Evolutionary conservation across 2,329 filamentous ascomycete genomes (phyloP).

Genomic region (Talaromyces sp.): DNA sequence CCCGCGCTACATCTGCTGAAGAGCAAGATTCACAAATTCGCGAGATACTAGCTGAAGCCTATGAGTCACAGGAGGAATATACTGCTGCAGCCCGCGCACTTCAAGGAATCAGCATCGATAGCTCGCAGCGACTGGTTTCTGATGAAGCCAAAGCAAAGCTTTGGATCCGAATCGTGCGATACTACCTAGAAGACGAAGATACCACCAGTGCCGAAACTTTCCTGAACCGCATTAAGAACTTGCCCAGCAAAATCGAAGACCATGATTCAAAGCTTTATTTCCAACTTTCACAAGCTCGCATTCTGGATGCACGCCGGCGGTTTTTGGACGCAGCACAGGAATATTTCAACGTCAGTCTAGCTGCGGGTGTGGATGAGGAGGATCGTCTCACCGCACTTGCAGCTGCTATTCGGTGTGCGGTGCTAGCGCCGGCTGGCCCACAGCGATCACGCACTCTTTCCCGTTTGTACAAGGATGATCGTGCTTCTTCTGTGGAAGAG

Average conservation of each 20-base stretch:
- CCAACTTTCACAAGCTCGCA: constrained; percentile 86
- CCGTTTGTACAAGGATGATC: constrained; percentile 90
- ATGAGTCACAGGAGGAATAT: constrained; percentile 82
- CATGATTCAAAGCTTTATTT: constrained; percentile 79
- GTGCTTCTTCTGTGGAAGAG: constrained; percentile 73
- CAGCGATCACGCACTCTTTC: constrained; percentile 77
- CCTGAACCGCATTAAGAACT: constrained; percentile 92
- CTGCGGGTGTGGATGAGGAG: constrained; percentile 75
- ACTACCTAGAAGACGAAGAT: constrained; percentile 93
- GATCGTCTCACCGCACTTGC: constrained; percentile 83
- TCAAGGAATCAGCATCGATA: constrained; percentile 83
- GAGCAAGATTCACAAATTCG: constrained; percentile 82
- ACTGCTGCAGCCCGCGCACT: constrained; percentile 74
- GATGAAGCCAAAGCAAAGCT: constrained; percentile 80
- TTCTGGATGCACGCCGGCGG: constrained; percentile 84
- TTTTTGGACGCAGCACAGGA: constrained; percentile 86
- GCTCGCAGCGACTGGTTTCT: constrained; percentile 79
- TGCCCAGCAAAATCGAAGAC: constrained; percentile 76
- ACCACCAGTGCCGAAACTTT: constrained; percentile 81
- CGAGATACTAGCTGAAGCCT: constrained; percentile 78
- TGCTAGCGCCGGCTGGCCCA: constrained; percentile 89
- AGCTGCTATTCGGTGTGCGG: constrained; percentile 87
- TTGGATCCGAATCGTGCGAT: constrained; percentile 92
- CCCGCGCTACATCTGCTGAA: constrained; percentile 74
- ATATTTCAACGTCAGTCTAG: constrained; percentile 85